Conservation (phyloP, 2,329 filamentous ascomycete species). For the Clarireedia homoeocarpa region DNA sequence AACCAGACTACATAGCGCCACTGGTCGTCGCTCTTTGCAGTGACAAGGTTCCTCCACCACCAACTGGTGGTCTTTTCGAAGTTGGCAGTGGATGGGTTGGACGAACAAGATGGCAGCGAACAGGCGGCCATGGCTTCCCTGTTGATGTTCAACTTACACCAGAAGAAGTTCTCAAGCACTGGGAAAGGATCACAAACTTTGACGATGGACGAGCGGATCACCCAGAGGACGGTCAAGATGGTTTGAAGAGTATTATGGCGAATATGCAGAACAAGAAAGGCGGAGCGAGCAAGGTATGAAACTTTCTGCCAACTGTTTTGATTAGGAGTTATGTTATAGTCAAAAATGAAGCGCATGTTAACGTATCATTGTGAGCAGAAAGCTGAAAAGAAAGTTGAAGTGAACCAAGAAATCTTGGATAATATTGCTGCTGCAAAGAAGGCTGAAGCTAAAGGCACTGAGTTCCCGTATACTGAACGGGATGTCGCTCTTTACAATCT, state of each 20-base stretch:
- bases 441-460: constrained; percentile 61
- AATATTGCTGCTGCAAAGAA: constrained; percentile 72
- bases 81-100: constrained; percentile 91
- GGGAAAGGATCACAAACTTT: constrained; percentile 76
- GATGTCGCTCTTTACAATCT: constrained; percentile 95
- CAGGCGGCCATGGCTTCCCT: constrained; percentile 84
- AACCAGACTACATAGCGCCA: constrained; percentile 96
- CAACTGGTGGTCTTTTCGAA: constrained; percentile 87
- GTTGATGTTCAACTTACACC: constrained; percentile 75
- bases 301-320: constrained; percentile 7
- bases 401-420: constrained; percentile 58
- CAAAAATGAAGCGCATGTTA: constrained; percentile 24
- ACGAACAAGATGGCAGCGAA: constrained; percentile 89
- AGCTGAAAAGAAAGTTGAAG: constrained; percentile 27
- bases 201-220: constrained; percentile 82
- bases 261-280: constrained; percentile 73
- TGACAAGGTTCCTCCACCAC: constrained; percentile 77
- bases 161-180: constrained; percentile 71
- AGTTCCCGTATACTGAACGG: constrained; percentile 76
- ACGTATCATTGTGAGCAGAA: constrained; percentile 20
- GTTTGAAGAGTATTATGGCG: constrained; percentile 67
- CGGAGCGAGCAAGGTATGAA: constrained; percentile 51
- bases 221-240: constrained; percentile 70
- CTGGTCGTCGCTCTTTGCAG: constrained; percentile 77
- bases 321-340: constrained; percentile 19